phyloP scores from a whole-genome alignment of 176 grass and related monocot species.

The Zoysia pacifica region DNA sequence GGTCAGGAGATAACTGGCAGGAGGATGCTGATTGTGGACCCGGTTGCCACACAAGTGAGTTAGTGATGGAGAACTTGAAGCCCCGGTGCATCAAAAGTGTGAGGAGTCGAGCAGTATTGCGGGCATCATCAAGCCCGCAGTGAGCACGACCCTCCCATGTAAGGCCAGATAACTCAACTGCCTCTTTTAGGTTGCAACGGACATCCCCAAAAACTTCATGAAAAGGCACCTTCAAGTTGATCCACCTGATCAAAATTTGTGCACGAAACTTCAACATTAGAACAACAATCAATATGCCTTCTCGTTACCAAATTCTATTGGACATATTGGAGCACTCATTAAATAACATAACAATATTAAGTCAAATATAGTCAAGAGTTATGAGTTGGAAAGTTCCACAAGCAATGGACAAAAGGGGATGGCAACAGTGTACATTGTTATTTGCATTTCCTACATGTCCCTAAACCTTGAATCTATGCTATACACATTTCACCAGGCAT shows the following conservation, averaged over 20 bases:
- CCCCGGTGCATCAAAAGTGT: conserved; percentile 76
- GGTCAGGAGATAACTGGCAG: conserved; percentile 41
- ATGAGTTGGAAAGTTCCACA: background rate
- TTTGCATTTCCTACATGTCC: background rate
- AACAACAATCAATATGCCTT: background rate
- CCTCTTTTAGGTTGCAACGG: conserved; percentile 85
- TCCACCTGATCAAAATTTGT: conserved; percentile 63
- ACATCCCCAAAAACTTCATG: conserved; percentile 68
- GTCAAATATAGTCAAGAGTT: background rate
- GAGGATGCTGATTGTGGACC: conserved; percentile 26
- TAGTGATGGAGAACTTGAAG: conserved; percentile 92
- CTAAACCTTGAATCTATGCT: background rate
- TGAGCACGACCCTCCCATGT: conserved; percentile 95
- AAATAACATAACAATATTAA: background rate
- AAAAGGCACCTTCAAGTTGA: conserved; percentile 96
- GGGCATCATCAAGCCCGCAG: conserved; percentile 89
- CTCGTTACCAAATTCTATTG: background rate
- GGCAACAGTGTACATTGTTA: background rate
- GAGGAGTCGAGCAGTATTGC: conserved; percentile 90
- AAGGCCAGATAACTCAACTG: conserved; percentile 80
- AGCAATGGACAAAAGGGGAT: background rate
- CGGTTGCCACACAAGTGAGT: conserved; percentile 59
- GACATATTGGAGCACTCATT: background rate
- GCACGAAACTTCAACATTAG: conserved; percentile 10
- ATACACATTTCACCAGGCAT: background rate